Evolutionary conservation across 192 early-diverging fungal genomes (phyloP).

Genomic region (Coemansia sp.): DNA sequence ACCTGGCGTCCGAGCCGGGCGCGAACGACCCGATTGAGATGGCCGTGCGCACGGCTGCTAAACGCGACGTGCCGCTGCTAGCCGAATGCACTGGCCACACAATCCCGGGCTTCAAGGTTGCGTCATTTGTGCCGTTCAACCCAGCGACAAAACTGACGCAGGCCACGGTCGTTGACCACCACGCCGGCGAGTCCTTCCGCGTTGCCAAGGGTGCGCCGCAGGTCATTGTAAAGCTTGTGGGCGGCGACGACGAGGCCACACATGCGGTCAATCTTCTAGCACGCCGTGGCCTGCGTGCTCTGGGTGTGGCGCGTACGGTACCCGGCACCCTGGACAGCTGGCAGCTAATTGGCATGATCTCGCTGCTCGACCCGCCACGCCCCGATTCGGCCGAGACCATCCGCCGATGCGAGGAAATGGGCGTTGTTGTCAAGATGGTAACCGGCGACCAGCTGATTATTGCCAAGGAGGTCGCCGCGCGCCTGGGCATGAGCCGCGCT

Average conservation of each 20-base stretch:
- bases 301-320: conserved; percentile 87
- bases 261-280: conserved; percentile 84
- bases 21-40: conserved; percentile 87
- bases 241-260: conserved; percentile 79
- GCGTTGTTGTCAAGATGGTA: conserved; percentile 94
- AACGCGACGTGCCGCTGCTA: conserved; percentile 68
- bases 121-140: conserved; percentile 90
- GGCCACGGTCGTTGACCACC: conserved; percentile 76
- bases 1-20: conserved; percentile 81
- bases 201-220: conserved; percentile 95
- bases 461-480: conserved; percentile 87
- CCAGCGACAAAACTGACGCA: conserved; percentile 89
- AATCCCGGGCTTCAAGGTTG: conserved; percentile 93
- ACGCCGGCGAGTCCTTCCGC: conserved; percentile 74
- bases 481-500: conserved; percentile 89
- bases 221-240: conserved; percentile 81
- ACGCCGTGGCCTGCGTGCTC: conserved; percentile 82
- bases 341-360: conserved; percentile 87
- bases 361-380: conserved; percentile 86
- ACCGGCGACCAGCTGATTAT: conserved; percentile 96
- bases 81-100: conserved; percentile 62
- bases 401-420: conserved; percentile 76
- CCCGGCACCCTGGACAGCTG: conserved; percentile 65
- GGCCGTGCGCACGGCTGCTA: conserved; percentile 80
- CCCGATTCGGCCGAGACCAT: conserved; percentile 89